Evolutionary conservation across 345 rosid species (phyloP).

Genomic region (Alliaria petiolata): DNA sequence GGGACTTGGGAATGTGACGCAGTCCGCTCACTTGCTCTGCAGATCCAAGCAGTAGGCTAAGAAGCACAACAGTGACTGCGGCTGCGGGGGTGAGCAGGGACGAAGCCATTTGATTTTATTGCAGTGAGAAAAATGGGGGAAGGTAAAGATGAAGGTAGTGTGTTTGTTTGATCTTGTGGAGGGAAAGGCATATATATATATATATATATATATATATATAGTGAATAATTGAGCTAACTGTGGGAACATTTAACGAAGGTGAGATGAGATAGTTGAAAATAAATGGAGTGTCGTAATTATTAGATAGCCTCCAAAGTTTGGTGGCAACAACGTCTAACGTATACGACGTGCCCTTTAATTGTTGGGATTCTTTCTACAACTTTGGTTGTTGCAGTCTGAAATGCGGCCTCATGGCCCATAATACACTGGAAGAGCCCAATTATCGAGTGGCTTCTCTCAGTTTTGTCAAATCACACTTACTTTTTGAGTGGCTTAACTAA

Average conservation of each 20-base stretch:
- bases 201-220: conserved; percentile 14
- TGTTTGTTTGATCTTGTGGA: conserved; percentile 20
- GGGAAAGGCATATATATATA: conserved; percentile 6
- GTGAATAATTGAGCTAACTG: conserved; percentile 25
- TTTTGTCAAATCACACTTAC: background rate
- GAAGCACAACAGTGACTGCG: conserved; percentile 9
- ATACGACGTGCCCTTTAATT: background rate
- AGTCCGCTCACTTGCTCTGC: conserved; percentile 42
- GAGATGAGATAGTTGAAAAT: conserved; percentile 26
- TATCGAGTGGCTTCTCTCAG: background rate
- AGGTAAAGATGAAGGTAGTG: background rate
- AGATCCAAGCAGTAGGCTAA: conserved; percentile 30
- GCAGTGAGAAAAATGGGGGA: background rate
- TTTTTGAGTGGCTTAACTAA: background rate
- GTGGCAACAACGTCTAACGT: conserved; percentile 16
- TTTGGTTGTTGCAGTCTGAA: conserved; percentile 16
- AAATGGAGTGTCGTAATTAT: conserved; percentile 21
- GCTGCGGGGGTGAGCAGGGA: conserved; percentile 10
- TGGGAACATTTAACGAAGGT: conserved; percentile 31
- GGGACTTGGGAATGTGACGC: conserved; percentile 37
- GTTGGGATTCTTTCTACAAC: background rate
- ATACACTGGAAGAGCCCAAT: conserved; percentile 6
- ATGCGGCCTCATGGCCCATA: conserved; percentile 20
- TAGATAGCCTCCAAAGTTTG: conserved; percentile 34
- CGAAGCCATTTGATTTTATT: conserved; percentile 23